These are phyloP conservation scores for Phanerochaete carnosa DNA, from an alignment of 768 basidiomycete genomes.

Conservation along the genomic window DNA sequence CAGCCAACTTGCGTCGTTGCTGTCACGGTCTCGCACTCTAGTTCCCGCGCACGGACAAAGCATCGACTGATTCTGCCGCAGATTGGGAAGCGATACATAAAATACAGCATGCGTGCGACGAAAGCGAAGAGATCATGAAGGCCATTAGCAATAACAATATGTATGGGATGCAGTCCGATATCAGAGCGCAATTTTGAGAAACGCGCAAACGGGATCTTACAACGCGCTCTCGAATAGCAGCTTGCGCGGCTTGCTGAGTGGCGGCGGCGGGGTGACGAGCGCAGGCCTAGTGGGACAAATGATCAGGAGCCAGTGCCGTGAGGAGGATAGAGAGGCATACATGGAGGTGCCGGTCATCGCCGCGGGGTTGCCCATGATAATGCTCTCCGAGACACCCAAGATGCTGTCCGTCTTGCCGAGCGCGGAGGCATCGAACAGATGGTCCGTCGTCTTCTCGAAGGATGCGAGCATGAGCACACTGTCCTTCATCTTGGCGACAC, in stretches of 20 bases:
- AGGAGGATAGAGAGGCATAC: slow-evolving; percentile 41
- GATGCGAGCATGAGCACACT: slow-evolving; percentile 98
- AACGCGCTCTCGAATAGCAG: slow-evolving; percentile 38
- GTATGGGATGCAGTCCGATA: background rate
- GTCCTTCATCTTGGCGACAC: slow-evolving; percentile 99
- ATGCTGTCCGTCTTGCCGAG: slow-evolving; percentile 95
- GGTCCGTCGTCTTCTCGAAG: slow-evolving; percentile 99
- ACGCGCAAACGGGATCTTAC: slow-evolving; percentile 12
- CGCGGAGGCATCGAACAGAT: slow-evolving; percentile 95
- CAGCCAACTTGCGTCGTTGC: no score
- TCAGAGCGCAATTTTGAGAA: background rate
- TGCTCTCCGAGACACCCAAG: slow-evolving; percentile 97
- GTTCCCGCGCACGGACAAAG: no score
- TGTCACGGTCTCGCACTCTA: no score
- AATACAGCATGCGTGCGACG: background rate
- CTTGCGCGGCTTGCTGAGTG: slow-evolving; percentile 34
- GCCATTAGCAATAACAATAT: background rate
- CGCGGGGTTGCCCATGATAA: slow-evolving; percentile 98
- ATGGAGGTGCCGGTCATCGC: slow-evolving; percentile 93
- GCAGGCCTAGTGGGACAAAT: slow-evolving; percentile 31
- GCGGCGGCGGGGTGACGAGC: slow-evolving; percentile 32
- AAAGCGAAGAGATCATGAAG: background rate
- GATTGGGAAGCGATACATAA: background rate
- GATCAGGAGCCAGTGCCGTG: background rate
- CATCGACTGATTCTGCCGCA: background rate